A percentile compares a stretch with the other conserved stretches of the same genome.
Conservation (phyloP, 805 yeast genomes). For the Candida multigemmis region DNA sequence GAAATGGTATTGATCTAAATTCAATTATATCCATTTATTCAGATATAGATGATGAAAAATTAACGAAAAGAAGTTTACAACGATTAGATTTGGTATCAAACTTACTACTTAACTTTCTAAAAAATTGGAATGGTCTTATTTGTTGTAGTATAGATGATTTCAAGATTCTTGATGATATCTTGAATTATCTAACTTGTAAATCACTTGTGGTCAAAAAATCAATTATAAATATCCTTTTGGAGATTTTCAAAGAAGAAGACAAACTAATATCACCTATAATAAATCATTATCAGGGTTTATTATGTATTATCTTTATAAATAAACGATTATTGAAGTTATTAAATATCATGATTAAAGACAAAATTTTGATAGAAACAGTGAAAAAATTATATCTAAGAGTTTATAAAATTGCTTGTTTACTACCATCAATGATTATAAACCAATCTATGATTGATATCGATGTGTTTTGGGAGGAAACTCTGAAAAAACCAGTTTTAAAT, state of each 20-base stretch:
- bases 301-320: too few species aligned
- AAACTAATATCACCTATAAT: constrained; percentile 14
- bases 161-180: constrained; percentile 44
- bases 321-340: too few species aligned
- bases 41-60: constrained; percentile 34
- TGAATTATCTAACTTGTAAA: constrained; percentile 51
- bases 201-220: constrained; percentile 54
- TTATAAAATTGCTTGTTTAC: too few species aligned
- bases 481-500: too few species aligned
- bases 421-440: too few species aligned
- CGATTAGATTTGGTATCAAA: constrained; percentile 48
- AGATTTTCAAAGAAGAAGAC: constrained; percentile 38
- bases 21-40: constrained; percentile 64
- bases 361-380: too few species aligned
- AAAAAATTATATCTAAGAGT: too few species aligned
- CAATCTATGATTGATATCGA: too few species aligned
- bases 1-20: constrained; percentile 56
- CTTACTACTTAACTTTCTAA: constrained; percentile 54
- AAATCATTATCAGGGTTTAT: constrained; percentile 64
- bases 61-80: constrained; percentile 42
- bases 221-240: constrained; percentile 63
- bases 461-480: too few species aligned
- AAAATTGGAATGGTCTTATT: constrained; percentile 70
- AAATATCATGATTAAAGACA: too few species aligned
- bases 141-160: constrained; percentile 52